Base-by-base conservation (phyloP, 1,284 basidiomycete species). In the Papiliotrema nemorosa region DNA sequence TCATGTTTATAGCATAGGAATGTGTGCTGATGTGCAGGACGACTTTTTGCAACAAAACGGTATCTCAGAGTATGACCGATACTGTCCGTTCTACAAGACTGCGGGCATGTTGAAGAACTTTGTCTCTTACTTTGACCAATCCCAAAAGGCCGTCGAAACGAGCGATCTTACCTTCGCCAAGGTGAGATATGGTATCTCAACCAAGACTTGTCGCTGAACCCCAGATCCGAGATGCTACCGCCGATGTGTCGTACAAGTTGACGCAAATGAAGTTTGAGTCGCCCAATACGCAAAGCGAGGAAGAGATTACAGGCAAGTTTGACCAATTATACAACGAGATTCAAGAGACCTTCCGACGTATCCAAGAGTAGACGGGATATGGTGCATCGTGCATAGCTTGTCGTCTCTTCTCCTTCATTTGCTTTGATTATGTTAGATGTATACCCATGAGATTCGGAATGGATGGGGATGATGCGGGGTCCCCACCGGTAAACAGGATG, bases 11-110 rank as follows among this genome's bases (percentile, higher is more conserved):
- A 20, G 29, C 14, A 7, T 31, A 13, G 44, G 29, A 49, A 10
- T 40, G 39, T 34, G 37, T 20, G 52, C 49, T 57, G 46, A 54
- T 41, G 12, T n/a, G 80, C 93, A 92, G 78, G 90, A 97, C 65
- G 96, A 99, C 77, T 98, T 96, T 79, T 78, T 98, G 70, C 93
- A 97, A 75, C 94, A 99, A 78, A 97, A 98, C 70, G 96, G 96
- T 69, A 97, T 97, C 82, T 91, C 88, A 73, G 89, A 92, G 72
- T 97, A 97, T 72, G 94, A 97, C 75, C 84, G 91, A 50, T 97
- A 66, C 79, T 99, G 96, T 69, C 96, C 96, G 22, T 97, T 98
- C 82, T 93, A 92, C 84, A 94, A 94, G 84, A 94, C 94, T 42
- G 87, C 84, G 53, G 90, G 83, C 47, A 99, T 99, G 96, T 78